These are phyloP conservation scores for Boletus mariae DNA, from an alignment of 1,284 basidiomycete genomes.

Conservation along the genomic window DNA sequence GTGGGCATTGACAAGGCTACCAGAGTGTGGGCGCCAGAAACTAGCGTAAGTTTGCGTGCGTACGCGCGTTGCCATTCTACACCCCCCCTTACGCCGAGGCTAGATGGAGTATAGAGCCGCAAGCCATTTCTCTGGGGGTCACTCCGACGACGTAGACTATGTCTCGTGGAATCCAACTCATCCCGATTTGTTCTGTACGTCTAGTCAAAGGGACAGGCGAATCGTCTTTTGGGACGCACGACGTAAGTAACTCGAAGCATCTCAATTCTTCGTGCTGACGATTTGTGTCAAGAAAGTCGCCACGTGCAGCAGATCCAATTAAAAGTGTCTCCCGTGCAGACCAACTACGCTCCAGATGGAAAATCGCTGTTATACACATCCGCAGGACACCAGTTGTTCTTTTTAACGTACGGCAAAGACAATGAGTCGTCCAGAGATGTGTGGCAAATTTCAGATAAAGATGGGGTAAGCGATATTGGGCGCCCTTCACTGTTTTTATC, in stretches of 20 bases:
- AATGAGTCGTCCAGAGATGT: conserved; percentile 54
- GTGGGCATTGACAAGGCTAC: conserved; percentile 75
- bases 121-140: conserved; percentile 59
- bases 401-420: conserved; percentile 52
- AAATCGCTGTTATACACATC: conserved; percentile 61
- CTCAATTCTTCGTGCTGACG: conserved; percentile 11
- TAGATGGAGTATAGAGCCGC: conserved; percentile 70
- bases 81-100: not conserved
- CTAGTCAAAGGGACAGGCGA: conserved; percentile 66
- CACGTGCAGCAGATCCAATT: conserved; percentile 54
- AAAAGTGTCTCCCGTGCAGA: conserved; percentile 57
- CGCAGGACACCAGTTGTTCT: conserved; percentile 52
- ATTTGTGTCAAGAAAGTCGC: conserved; percentile 53
- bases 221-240: conserved; percentile 82
- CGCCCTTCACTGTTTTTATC: not conserved
- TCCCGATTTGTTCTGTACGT: conserved; percentile 74
- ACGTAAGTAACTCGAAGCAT: conserved; percentile 41
- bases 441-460: conserved; percentile 54
- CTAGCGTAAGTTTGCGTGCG: conserved; percentile 50
- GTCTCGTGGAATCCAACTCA: conserved; percentile 79
- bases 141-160: conserved; percentile 71
- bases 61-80: not conserved
- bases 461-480: conserved; percentile 33
- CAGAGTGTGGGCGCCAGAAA: conserved; percentile 72
- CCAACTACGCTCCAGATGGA: conserved; percentile 70